Percentiles rank a stretch among this genome's conserved stretches.
Conservation (phyloP, 2,329 filamentous ascomycete species). For the Keithomyces neogunnii region DNA sequence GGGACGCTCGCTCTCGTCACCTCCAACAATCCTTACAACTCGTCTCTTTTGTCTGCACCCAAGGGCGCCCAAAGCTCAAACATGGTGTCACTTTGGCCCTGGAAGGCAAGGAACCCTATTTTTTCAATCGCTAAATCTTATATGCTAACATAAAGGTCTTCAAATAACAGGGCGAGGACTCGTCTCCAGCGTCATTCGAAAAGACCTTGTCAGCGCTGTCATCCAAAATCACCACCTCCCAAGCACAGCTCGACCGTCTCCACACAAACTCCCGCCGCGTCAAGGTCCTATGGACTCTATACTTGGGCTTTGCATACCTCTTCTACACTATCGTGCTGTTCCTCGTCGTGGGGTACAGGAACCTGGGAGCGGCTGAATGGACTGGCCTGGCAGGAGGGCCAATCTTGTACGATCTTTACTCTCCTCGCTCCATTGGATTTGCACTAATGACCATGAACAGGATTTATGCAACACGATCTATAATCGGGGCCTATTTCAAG, state of each 20-base stretch:
- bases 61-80: background rate
- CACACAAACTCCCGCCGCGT: slow-evolving; percentile 66
- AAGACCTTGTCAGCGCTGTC: slow-evolving; percentile 79
- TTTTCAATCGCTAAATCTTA: background rate
- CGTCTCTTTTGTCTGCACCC: background rate
- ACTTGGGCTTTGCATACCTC: slow-evolving; percentile 83
- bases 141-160: background rate
- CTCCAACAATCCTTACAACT: background rate
- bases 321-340: slow-evolving; percentile 74
- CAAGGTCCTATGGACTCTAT: slow-evolving; percentile 83
- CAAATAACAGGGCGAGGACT: slow-evolving; percentile 59
- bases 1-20: background rate
- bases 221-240: slow-evolving; percentile 69
- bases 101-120: slow-evolving; percentile 8
- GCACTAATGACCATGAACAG: slow-evolving; percentile 31
- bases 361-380: slow-evolving; percentile 71
- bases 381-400: slow-evolving; percentile 71
- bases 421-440: background rate
- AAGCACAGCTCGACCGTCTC: slow-evolving; percentile 63
- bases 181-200: slow-evolving; percentile 86
- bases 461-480: slow-evolving; percentile 68
- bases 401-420: slow-evolving; percentile 48
- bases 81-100: slow-evolving; percentile 15
- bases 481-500: slow-evolving; percentile 64
- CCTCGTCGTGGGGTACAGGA: slow-evolving; percentile 76